A percentile compares a stretch with the other conserved stretches of the same genome.
phyloP scores from a whole-genome alignment of 2,329 filamentous ascomycete genomes.

The Xylariaceae sp. region DNA sequence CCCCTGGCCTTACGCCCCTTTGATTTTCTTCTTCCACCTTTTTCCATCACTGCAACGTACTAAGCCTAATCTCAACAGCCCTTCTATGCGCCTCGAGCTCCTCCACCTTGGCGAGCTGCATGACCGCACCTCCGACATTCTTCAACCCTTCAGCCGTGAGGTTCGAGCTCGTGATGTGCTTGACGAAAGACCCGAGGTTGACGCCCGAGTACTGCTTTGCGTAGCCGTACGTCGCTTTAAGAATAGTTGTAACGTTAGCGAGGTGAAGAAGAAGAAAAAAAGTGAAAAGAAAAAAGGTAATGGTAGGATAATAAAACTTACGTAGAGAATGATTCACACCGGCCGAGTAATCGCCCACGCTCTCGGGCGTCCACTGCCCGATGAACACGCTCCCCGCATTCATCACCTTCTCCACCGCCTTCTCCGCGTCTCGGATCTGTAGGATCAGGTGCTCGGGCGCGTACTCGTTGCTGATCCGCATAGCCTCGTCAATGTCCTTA shows the following conservation, averaged over 20 bases:
- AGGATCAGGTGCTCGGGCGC: conserved; percentile 95
- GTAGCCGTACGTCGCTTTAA: conserved; percentile 86
- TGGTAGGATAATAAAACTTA: conserved; percentile 51
- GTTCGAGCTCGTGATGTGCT: conserved; percentile 94
- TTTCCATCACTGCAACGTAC: conserved; percentile 32
- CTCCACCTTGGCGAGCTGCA: conserved; percentile 91
- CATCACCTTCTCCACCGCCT: conserved; percentile 70
- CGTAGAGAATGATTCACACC: conserved; percentile 96
- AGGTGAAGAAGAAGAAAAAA: no score
- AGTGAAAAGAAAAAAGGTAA: background rate
- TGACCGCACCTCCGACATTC: conserved; percentile 83
- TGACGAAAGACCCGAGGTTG: conserved; percentile 91
- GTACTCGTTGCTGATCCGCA: conserved; percentile 84
- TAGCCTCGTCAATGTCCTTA: conserved; percentile 63
- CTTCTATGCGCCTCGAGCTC: conserved; percentile 89
- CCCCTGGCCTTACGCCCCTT: background rate
- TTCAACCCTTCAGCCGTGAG: conserved; percentile 77
- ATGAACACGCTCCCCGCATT: conserved; percentile 97
- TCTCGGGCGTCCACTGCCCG: conserved; percentile 94
- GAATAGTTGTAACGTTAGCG: no score
- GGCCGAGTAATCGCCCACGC: conserved; percentile 95
- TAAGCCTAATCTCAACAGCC: conserved; percentile 78
- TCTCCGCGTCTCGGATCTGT: conserved; percentile 72
- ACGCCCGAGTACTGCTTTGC: conserved; percentile 98
- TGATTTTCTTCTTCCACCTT: background rate